phyloP scores from a whole-genome alignment of 2,329 filamentous ascomycete genomes.

The Aspergillus ochraceus region DNA sequence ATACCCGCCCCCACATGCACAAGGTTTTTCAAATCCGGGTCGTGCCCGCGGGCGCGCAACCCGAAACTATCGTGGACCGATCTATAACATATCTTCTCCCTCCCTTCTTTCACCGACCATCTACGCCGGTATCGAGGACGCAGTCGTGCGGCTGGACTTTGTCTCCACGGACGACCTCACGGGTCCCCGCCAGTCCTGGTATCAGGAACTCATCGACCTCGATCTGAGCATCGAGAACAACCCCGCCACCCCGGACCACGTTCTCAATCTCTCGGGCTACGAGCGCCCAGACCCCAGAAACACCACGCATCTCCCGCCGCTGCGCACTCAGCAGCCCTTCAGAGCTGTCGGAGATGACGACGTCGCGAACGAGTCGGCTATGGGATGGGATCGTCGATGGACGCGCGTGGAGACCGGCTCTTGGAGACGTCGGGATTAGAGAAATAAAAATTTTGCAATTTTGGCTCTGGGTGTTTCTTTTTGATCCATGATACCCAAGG shows the following conservation, averaged over 20 bases:
- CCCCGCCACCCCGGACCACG: conserved; percentile 9
- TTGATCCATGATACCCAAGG: no score
- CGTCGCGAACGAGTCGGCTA: conserved; percentile 20
- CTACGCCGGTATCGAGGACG: conserved; percentile 46
- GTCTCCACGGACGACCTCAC: conserved; percentile 44
- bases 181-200: conserved; percentile 33
- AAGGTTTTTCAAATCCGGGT: conserved; percentile 8
- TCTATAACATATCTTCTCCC: conserved; percentile 47
- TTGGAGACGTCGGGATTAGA: conserved; percentile 28
- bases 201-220: conserved; percentile 31
- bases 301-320: conserved; percentile 30
- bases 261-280: conserved; percentile 44
- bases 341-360: conserved; percentile 21
- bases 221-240: conserved; percentile 17
- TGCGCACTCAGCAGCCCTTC: conserved; percentile 37
- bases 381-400: conserved; percentile 43
- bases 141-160: conserved; percentile 46
- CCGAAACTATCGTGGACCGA: conserved; percentile 42
- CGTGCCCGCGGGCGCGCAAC: conserved; percentile 14
- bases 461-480: no score
- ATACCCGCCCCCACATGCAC: conserved; percentile 21
- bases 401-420: conserved; percentile 26
- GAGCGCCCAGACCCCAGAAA: conserved; percentile 41
- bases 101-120: conserved; percentile 46
- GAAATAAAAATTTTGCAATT: background rate